Base-by-base conservation (phyloP, 106 monocot species). In the Phalaenopsis equestris region DNA sequence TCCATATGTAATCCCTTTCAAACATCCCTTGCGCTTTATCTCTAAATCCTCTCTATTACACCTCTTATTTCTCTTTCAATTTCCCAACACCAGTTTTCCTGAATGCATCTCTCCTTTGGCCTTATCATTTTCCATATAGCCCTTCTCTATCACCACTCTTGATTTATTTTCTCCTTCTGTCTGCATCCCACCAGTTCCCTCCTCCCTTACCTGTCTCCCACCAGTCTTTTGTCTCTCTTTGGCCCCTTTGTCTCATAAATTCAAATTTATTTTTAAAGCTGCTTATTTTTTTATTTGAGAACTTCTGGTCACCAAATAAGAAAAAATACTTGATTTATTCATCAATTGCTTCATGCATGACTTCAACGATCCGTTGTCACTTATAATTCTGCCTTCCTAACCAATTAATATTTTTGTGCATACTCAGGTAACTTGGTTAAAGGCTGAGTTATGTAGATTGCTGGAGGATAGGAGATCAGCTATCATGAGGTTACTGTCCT, bases 401-500 rank as follows among this genome's bases (percentile, higher is more conserved):
- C 3, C 21, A n/a, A 61, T 61, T 61, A 12, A 61, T 61, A 61
- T 61, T 74, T 3, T 79, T 79, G 48, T 45, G 1, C 19, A 43
- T 56, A 23, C 74, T 74, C 82, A 95, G 95, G 95, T 92, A 24
- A 81, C 79, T 21, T 95, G 90, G 95, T 83, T 92, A 79, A 95
- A 89, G 81, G 92, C 85, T 81, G 92, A 95, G 78, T 79, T 95
- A 79, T 95, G 95, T 85, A 89, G 83, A 80, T 73, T 95, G 67
- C 86, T 95, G 67, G 95, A 89, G 87, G 95, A 95, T 81, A 92
- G 86, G 87, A 85, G 92, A 90, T 89, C 90, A 41, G 90, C 90
- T 68, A 23, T 88, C 75, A 89, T 95, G 43, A 89, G 95, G 95
- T 95, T 79, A 48, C 76, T 84, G 11, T 19, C 42, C 70, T 39